These are phyloP conservation scores for Fragaria vesca DNA, from an alignment of 306 rosid genomes.

Conservation along the genomic window DNA sequence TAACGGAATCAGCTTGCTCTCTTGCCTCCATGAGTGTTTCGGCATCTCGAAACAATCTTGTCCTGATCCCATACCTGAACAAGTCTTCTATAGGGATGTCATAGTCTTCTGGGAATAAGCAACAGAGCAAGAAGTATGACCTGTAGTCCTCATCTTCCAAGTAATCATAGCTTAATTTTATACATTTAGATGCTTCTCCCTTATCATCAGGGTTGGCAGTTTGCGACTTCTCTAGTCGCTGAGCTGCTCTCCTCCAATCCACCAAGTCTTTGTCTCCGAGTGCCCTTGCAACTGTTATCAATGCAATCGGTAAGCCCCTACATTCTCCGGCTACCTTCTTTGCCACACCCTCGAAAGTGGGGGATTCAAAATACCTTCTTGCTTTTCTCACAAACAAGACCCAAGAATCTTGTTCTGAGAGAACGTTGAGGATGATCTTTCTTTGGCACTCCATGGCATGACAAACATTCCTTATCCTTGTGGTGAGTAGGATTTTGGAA, in stretches of 20 bases:
- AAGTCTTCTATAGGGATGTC: no score
- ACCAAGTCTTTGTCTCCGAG: neutral
- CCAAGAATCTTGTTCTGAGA: constrained; percentile 18
- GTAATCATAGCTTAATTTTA: neutral
- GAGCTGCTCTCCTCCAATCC: neutral
- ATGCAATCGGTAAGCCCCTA: neutral
- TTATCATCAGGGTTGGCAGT: neutral
- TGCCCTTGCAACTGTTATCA: neutral
- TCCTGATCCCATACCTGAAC: neutral
- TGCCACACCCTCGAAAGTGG: neutral
- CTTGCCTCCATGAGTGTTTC: neutral
- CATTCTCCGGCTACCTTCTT: neutral
- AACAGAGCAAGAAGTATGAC: neutral
- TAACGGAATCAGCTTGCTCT: neutral
- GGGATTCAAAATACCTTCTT: neutral
- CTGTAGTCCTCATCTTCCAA: neutral
- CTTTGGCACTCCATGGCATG: neutral
- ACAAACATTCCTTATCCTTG: neutral
- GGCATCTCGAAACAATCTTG: neutral
- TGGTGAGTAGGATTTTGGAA: no score
- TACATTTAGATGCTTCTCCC: neutral
- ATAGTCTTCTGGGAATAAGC: neutral
- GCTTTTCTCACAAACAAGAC: constrained; percentile 12
- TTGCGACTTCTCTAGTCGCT: neutral
- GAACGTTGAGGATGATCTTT: neutral